Evolutionary conservation across 2,329 filamentous ascomycete species (phyloP).

Genomic region (Penicillium polonicum): DNA sequence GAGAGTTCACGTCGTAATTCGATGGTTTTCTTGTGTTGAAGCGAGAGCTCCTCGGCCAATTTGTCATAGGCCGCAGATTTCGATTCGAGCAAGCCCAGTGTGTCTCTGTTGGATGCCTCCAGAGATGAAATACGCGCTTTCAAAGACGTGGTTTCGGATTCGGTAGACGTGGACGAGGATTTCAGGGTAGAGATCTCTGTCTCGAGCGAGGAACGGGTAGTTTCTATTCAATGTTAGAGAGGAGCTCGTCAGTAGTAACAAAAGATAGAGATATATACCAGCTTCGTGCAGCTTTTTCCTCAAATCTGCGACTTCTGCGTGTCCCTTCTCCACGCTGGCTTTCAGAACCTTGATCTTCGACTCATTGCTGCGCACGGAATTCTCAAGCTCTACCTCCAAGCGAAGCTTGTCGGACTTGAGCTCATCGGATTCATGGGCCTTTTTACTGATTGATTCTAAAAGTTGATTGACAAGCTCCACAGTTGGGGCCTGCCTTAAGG

Average conservation of each 20-base stretch:
- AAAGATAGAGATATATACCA: conserved; percentile 53
- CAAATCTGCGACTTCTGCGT: conserved; percentile 79
- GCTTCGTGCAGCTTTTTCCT: conserved; percentile 78
- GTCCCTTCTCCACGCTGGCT: conserved; percentile 74
- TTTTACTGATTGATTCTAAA: conserved; percentile 70
- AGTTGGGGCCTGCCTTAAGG: conserved; percentile 62
- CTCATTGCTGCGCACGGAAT: conserved; percentile 79
- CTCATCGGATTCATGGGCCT: conserved; percentile 78
- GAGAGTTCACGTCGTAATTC: conserved; percentile 81
- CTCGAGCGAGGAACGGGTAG: conserved; percentile 69
- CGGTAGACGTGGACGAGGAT: conserved; percentile 64
- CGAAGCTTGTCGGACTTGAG: conserved; percentile 85
- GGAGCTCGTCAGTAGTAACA: conserved; percentile 3
- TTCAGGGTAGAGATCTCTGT: conserved; percentile 78
- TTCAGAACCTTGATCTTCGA: conserved; percentile 80
- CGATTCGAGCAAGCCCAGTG: conserved; percentile 81
- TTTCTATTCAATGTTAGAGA: conserved; percentile 58
- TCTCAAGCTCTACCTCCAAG: conserved; percentile 89
- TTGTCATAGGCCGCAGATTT: conserved; percentile 85
- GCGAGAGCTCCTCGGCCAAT: conserved; percentile 79
- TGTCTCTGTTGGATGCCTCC: conserved; percentile 89
- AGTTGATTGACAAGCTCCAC: conserved; percentile 73
- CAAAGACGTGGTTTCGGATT: conserved; percentile 71
- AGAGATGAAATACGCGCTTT: conserved; percentile 81
- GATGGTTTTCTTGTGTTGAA: conserved; percentile 84